These are phyloP conservation scores for Chlorella sp. DNA, from an alignment of 139 green algal species.

Conservation along the genomic window DNA sequence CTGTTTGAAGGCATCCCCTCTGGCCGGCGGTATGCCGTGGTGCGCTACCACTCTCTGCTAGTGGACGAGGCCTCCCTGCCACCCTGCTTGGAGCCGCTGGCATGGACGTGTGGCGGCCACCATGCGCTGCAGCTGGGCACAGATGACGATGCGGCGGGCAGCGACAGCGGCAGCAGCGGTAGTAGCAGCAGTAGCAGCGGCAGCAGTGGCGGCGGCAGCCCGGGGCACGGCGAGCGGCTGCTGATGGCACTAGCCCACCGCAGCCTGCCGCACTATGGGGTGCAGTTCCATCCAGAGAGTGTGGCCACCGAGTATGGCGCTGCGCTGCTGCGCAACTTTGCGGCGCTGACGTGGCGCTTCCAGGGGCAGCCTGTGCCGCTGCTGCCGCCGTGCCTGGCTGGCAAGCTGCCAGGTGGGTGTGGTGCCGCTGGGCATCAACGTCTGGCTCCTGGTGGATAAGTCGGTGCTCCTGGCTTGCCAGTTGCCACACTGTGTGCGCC, in stretches of 20 bases:
- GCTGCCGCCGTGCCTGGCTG: background rate
- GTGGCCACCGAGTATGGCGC: constrained; percentile 84
- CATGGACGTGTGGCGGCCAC: constrained; percentile 81
- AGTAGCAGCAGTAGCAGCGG: background rate
- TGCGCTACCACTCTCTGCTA: constrained; percentile 96
- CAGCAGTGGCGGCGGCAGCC: background rate
- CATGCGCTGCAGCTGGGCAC: constrained; percentile 52
- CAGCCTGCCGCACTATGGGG: constrained; percentile 82
- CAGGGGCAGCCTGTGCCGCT: constrained; percentile 1
- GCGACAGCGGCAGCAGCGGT: background rate
- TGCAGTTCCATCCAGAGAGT: constrained; percentile 98
- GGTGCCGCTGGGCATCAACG: too few species aligned
- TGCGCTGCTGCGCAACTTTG: constrained; percentile 91
- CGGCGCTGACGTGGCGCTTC: constrained; percentile 57
- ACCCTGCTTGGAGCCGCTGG: constrained; percentile 75
- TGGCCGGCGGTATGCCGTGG: constrained; percentile 53
- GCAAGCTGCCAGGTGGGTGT: constrained; percentile 12
- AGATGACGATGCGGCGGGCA: background rate
- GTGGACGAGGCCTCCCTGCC: constrained; percentile 81
- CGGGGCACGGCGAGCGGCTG: constrained; percentile 35
- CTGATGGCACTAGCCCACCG: constrained; percentile 90
- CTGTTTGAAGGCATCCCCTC: constrained; percentile 90
- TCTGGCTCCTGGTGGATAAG: too few species aligned
- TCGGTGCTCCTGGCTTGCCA: too few species aligned
- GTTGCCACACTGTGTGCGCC: too few species aligned